Base-by-base conservation (phyloP, 148 eudicot genomes). In the Nepenthes gracilis region DNA sequence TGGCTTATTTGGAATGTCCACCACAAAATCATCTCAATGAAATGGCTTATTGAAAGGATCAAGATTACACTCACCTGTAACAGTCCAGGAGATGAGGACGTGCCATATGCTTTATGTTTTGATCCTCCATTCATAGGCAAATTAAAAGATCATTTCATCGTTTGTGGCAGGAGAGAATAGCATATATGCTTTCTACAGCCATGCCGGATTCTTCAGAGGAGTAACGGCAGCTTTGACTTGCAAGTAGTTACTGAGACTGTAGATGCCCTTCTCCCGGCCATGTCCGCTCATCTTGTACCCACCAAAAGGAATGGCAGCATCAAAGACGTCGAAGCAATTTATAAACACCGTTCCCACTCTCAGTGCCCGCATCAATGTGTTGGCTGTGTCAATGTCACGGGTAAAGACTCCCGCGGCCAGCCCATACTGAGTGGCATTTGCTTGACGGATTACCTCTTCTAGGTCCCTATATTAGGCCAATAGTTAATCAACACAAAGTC, bases 231-330 rank as follows among this genome's bases (percentile, higher is more conserved):
- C 67, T 72, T 85, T 85, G 12, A 85, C 82, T 61, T 85, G 90
- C 61, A 85, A 60, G 73, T 85, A 85, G 56, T 69, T 82, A 40
- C 55, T 64, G 40, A 85, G 82, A 63, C 86, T 70, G 50, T 85
- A 72, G 33, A 77, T 64, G 1, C 86, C 84, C 72, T 82, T 85
- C 66, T 81, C 90, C 50, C 86, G 77, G 0, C 90, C 90, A 6
- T 67, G 71, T 32, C 90, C 90, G 15, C 90, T 85, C 86, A 79
- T 77, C 73, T 85, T 85, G 73, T 79, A 85, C 54, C 91, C 91
- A 1, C 87, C 87, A 58, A 85, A 82, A 1, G 91, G 91, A 2
- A 85, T 80, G 43, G 79, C 77, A 23, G 85, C 87, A 58, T 80
- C 85, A 40, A 82, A 80, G 9, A 75, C 43, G 40, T 80, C 85